Evolutionary conservation across 2,329 filamentous ascomycete genomes (phyloP), one percentile per base, ranked within the genome.

Genomic region (Cercospora canescens): DNA sequence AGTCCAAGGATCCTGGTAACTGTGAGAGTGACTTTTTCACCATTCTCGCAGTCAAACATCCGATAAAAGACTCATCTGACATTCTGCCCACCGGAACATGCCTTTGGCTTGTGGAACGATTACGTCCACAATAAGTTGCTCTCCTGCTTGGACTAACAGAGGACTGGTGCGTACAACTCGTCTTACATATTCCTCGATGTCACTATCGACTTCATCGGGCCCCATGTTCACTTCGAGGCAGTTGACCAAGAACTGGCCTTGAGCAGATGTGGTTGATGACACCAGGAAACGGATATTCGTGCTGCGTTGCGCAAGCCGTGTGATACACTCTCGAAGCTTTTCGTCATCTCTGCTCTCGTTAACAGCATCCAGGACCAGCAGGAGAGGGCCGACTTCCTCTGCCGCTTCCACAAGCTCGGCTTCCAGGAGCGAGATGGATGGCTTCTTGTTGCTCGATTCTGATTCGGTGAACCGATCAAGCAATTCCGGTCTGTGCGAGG

Each of bases 271-370:
- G 1, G 45, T 50, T 3, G 45, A 50, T 7, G 45, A 50, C 3
- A 50, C 5, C 45, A 50, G 21, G 26, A 50, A 50, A 26, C 45
- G 45, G 6, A 50, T 50, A 0, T 28, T 4, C 9, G 26, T 2
- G 5, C 1, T 26, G 2, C 14, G 45, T 6, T 8, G 2, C 8
- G 45, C 3, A 5, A 50, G 45, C 24, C 45, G 5, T 6, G 26
- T 4, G 21, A 50, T 7, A 3, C 24, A 50, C 3, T 2, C 6
- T 50, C 45, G 26, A 14, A 50, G 5, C 24, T 7, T 2, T 2
- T 50, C 21, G 1, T 50, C 45, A 6, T 58, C 56, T 28, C 6
- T 28, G 21, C 56, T 58, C 34, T 58, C 32, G 34, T 58, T 39
- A 3, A 58, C 35, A 21, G 34, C 56, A 28, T 58, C 56, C 7